Conservation (phyloP, 495 filamentous ascomycete genomes). For the Pseudotulostoma volvatum region DNA sequence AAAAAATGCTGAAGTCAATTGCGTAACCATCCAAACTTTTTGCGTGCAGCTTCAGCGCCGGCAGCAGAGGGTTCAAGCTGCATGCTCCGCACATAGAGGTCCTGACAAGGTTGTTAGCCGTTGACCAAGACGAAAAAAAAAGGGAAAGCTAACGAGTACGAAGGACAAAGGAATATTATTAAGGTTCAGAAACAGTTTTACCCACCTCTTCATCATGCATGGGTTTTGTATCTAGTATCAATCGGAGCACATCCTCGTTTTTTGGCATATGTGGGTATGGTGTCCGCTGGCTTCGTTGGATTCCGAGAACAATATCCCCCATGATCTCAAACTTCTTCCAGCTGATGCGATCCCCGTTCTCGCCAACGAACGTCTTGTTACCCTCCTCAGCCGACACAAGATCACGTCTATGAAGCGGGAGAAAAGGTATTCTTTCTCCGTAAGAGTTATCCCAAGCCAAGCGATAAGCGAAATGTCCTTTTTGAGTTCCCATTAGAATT, state of each 20-base stretch:
- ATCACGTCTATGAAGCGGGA: constrained; percentile 81
- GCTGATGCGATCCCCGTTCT: constrained; percentile 64
- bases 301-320: constrained; percentile 74
- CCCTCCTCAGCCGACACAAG: constrained; percentile 85
- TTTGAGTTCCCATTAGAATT: constrained; percentile 81
- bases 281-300: constrained; percentile 77
- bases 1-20: constrained; percentile 2
- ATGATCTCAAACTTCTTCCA: constrained; percentile 98
- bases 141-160: too few relatives aligned
- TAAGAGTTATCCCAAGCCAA: constrained; percentile 93
- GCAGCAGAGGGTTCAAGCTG: constrained; percentile 26
- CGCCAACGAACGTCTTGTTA: constrained; percentile 70
- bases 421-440: constrained; percentile 76
- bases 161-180: background rate
- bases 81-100: constrained; percentile 29
- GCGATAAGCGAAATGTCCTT: constrained; percentile 85
- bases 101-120: constrained; percentile 13
- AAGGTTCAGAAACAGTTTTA: background rate
- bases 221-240: constrained; percentile 54
- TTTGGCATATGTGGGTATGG: constrained; percentile 56
- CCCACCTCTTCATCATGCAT: constrained; percentile 36
- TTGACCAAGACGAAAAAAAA: background rate
- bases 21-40: constrained; percentile 29
- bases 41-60: constrained; percentile 22
- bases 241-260: constrained; percentile 47